A percentile compares a stretch with the other conserved stretches of the same genome.
phyloP scores from a whole-genome alignment of 257 asterid genomes.

The Mentha longifolia region DNA sequence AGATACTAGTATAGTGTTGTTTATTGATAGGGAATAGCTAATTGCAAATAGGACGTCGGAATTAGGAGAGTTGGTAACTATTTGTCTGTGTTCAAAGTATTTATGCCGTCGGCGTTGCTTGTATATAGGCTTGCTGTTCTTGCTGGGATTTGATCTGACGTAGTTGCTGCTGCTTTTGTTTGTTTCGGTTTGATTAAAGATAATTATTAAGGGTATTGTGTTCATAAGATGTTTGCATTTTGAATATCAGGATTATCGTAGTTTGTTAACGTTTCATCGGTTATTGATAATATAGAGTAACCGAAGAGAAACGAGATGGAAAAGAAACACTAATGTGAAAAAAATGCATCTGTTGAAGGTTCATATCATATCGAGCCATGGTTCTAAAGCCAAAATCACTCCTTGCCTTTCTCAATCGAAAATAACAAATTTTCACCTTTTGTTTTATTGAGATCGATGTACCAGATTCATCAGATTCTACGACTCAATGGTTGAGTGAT shows the following conservation, averaged over 20 bases:
- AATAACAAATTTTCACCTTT: not conserved
- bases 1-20: conserved; percentile 21
- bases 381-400: conserved; percentile 18
- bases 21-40: conserved; percentile 26
- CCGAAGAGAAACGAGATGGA: not conserved
- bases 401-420: not conserved
- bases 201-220: not conserved
- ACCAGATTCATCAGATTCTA: not conserved
- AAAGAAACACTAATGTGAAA: not conserved
- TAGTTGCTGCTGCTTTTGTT: conserved; percentile 2
- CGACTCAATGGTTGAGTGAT: not conserved
- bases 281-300: too few relatives aligned
- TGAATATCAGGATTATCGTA: not conserved
- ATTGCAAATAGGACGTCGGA: conserved; percentile 30
- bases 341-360: not conserved
- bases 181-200: conserved; percentile 5
- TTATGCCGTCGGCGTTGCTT: conserved; percentile 26
- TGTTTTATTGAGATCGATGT: not conserved
- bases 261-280: too few relatives aligned
- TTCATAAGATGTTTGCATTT: not conserved
- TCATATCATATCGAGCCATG: conserved; percentile 10
- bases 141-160: conserved; percentile 25
- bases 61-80: conserved; percentile 22
- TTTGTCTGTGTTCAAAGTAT: not conserved
- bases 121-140: conserved; percentile 35